Base-by-base conservation (phyloP, 352 stramenopile genomes). In the Phytophthora sp. region DNA sequence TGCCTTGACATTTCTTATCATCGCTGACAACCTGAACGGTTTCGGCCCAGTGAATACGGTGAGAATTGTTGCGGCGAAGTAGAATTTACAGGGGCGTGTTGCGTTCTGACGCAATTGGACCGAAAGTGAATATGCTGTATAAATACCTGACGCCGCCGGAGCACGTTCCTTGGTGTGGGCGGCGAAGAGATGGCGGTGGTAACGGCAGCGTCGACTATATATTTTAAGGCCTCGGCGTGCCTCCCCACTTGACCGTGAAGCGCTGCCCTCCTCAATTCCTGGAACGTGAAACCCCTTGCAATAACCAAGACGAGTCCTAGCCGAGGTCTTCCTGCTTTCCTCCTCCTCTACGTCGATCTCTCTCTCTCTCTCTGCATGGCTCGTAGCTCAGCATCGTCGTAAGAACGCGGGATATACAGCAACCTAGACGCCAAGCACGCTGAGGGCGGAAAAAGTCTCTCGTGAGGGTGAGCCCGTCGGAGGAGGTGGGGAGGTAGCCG, bases 251-350 rank as follows among this genome's bases (percentile, higher is more conserved):
- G 28, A 21, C 31, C 35, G 17, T 17, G 27, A n/a, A n/a, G n/a
- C n/a, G n/a, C n/a, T 44, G 18, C 28, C 13, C 27, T 34, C 18
- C 18, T 46, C 52, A 56, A 55, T 68, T 62, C 24, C 20, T 10
- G 28, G 45, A 43, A 27, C 44, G 10, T 30, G 54, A 69, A 69
- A 69, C 61, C 27, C 61, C 60, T 38, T 60, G 38, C 58, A 46
- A 54, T 44, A 50, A 20, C 35, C 21, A 52, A 62, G 41, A 57
- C 50, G 39, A 59, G 39, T 32, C 4, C 38, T 44, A 30, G 21
- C 12, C 35, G 21, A 37, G 46, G 43, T 21, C 34, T 8, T n/a
- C 1, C 11, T 51, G 44, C n/a, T 38, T 9, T 30, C 3, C 24
- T 55, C 20, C 13, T 38, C 13, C 28, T 38, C 27, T 50, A n/a